Percentiles rank a stretch among this genome's conserved stretches.
Evolutionary conservation across 148 eudicot species (phyloP).

Genomic region (Talinum fruticosum): DNA sequence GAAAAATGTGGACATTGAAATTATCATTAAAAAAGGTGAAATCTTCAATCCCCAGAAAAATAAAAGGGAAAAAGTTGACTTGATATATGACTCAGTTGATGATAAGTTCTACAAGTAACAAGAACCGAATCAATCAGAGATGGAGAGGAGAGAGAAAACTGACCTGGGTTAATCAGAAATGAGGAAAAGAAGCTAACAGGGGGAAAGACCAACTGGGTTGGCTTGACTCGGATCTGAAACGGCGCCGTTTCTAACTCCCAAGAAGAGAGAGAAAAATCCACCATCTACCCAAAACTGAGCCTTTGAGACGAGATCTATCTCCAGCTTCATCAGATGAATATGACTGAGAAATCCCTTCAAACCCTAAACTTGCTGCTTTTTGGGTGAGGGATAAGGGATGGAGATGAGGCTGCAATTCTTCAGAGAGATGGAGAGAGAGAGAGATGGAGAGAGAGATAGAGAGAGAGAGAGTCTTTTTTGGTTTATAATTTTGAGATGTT

Average conservation of each 20-base stretch:
- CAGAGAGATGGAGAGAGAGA: slow-evolving; percentile 23
- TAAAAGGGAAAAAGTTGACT: background rate
- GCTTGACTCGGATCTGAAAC: slow-evolving; percentile 30
- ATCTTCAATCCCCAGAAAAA: slow-evolving; percentile 17
- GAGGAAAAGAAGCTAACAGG: too few species aligned
- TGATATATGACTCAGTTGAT: background rate
- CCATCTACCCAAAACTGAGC: background rate
- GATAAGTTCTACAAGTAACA: background rate
- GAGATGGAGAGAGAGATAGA: slow-evolving; percentile 20
- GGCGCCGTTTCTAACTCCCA: slow-evolving; percentile 18
- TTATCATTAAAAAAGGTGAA: slow-evolving; percentile 19
- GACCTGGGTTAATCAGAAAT: slow-evolving; percentile 17
- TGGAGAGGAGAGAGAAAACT: slow-evolving; percentile 7
- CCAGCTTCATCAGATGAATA: background rate
- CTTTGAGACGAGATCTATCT: slow-evolving; percentile 6
- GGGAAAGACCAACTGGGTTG: background rate
- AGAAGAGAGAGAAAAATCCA: background rate
- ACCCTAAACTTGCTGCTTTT: slow-evolving; percentile 19
- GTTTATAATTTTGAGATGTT: background rate
- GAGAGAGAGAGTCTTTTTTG: slow-evolving; percentile 5
- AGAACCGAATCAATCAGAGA: background rate
- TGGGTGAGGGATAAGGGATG: slow-evolving; percentile 8
- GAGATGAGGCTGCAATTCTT: slow-evolving; percentile 27
- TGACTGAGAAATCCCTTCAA: slow-evolving; percentile 1
- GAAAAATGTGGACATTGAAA: background rate